phyloP scores from a whole-genome alignment of 805 yeast genomes.

The Danielozyma ontarioensis region DNA sequence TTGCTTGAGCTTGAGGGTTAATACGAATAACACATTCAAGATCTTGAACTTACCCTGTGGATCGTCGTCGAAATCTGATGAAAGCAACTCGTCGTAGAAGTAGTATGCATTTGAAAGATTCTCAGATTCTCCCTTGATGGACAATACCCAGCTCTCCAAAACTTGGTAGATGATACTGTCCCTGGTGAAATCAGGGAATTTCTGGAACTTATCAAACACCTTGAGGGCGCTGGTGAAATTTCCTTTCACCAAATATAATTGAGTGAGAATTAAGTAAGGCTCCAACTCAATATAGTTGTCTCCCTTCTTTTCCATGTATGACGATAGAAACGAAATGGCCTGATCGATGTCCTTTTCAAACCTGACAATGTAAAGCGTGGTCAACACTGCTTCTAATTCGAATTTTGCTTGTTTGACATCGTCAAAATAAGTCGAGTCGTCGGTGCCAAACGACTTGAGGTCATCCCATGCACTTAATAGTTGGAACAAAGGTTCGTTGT shows the following conservation, averaged over 20 bases:
- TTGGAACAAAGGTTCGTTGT: slow-evolving; percentile 28
- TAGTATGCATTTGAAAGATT: slow-evolving; percentile 42
- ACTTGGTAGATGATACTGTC: slow-evolving; percentile 76
- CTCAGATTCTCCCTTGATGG: slow-evolving; percentile 37
- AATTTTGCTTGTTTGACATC: slow-evolving; percentile 28
- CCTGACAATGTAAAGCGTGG: slow-evolving; percentile 33
- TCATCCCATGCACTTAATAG: slow-evolving; percentile 40
- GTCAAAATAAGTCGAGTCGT: slow-evolving; percentile 38
- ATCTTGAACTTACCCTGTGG: slow-evolving; percentile 27
- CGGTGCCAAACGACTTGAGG: slow-evolving; percentile 38
- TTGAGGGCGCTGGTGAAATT: slow-evolving; percentile 28
- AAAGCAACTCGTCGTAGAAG: slow-evolving; percentile 77
- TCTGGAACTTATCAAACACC: slow-evolving; percentile 25
- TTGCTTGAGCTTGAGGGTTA: slow-evolving; percentile 75
- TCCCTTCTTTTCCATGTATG: slow-evolving; percentile 15
- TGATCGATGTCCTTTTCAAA: slow-evolving; percentile 31
- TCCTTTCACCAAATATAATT: slow-evolving; percentile 35
- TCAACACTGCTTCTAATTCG: slow-evolving; percentile 39
- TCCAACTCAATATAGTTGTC: slow-evolving; percentile 31
- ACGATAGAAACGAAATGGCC: slow-evolving; percentile 27
- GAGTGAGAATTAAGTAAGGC: slow-evolving; percentile 35
- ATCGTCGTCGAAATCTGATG: slow-evolving; percentile 38
- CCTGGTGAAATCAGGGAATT: slow-evolving; percentile 29
- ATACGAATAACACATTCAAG: slow-evolving; percentile 58
- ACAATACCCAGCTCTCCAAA: slow-evolving; percentile 63